Evolutionary conservation across 2,329 filamentous ascomycete species (phyloP), one percentile per base, ranked within the genome.

Genomic region (Neofusicoccum laricinum): DNA sequence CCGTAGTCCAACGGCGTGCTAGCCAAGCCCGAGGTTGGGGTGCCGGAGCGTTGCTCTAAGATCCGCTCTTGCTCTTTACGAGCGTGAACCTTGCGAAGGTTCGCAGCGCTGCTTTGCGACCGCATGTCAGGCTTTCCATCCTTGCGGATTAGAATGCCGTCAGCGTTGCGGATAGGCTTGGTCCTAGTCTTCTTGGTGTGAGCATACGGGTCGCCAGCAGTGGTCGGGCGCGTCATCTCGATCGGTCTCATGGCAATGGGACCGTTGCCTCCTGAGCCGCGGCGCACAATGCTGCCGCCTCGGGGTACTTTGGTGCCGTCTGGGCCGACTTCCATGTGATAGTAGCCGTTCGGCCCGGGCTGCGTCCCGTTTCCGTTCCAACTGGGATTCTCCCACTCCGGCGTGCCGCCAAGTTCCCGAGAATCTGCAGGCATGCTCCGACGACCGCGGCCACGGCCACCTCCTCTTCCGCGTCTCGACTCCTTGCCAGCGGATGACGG

Each of bases 121-220:
- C 81, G 78, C 80, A 82, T 82, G 64, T 84, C 81, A 4, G 81
- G 81, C 11, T 79, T 71, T 4, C 81, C 81, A 64, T 84, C 81
- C 67, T 84, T 84, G 46, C 81, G 76, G 63, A 84, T 83, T 34
- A 84, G 70, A 17, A 84, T 73, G 0, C 81, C 81, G 43, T 83
- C 81, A 1, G 81, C 77, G 66, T 83, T 83, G 2, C 81, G 74
- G 21, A 79, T 76, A 2, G 81, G 81, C 69, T 82, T 83, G 4
- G 79, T 82, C n/a, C 81, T 75, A 1, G 79, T 80, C 70, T 81
- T 82, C 73, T 83, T 83, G 36, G 74, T 75, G 65, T 77, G 76
- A 11, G 74, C 73, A 65, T 79, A 78, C 3, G 71, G 73, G 61
- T 79, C 76, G 25, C 45, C 68, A 32, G 69, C 70, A 32, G 71